These are phyloP conservation scores for Vigna angularis DNA, from an alignment of 306 rosid species.

Conservation along the genomic window DNA sequence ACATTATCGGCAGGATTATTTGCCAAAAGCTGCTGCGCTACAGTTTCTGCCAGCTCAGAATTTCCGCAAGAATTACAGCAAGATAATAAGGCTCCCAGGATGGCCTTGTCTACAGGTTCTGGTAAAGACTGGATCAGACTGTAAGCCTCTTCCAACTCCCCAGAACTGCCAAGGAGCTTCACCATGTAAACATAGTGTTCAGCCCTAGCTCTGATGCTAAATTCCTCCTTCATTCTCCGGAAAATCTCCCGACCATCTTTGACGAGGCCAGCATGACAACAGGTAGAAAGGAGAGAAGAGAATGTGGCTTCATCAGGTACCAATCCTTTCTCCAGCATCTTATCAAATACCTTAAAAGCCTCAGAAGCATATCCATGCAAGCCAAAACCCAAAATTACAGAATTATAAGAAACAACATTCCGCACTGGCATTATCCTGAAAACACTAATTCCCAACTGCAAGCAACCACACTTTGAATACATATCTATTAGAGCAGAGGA, in stretches of 20 bases:
- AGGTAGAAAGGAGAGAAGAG: slow-evolving; percentile 83
- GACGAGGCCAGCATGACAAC: slow-evolving; percentile 86
- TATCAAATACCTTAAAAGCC: slow-evolving; percentile 67
- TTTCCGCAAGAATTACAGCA: slow-evolving; percentile 80
- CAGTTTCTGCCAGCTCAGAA: slow-evolving; percentile 72
- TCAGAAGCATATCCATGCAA: slow-evolving; percentile 76
- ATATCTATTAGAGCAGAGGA: slow-evolving; percentile 79
- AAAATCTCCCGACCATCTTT: slow-evolving; percentile 71
- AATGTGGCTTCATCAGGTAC: slow-evolving; percentile 82
- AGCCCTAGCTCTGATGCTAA: slow-evolving; percentile 59
- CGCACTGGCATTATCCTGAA: slow-evolving; percentile 63
- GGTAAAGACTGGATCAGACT: slow-evolving; percentile 63
- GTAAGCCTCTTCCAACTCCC: slow-evolving; percentile 82
- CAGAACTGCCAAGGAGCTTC: slow-evolving; percentile 86
- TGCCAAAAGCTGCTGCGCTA: slow-evolving; percentile 62
- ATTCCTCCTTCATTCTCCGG: slow-evolving; percentile 68
- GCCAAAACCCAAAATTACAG: slow-evolving; percentile 77
- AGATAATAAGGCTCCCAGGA: slow-evolving; percentile 84
- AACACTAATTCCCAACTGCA: slow-evolving; percentile 64
- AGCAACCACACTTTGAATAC: slow-evolving; percentile 83
- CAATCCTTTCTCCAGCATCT: slow-evolving; percentile 57
- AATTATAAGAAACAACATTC: slow-evolving; percentile 75
- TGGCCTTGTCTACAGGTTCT: slow-evolving; percentile 79
- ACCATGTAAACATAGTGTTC: slow-evolving; percentile 91
- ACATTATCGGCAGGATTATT: slow-evolving; percentile 56